Evolutionary conservation across 257 asterid species (phyloP).

Genomic region (Paraleonurus japonicus): DNA sequence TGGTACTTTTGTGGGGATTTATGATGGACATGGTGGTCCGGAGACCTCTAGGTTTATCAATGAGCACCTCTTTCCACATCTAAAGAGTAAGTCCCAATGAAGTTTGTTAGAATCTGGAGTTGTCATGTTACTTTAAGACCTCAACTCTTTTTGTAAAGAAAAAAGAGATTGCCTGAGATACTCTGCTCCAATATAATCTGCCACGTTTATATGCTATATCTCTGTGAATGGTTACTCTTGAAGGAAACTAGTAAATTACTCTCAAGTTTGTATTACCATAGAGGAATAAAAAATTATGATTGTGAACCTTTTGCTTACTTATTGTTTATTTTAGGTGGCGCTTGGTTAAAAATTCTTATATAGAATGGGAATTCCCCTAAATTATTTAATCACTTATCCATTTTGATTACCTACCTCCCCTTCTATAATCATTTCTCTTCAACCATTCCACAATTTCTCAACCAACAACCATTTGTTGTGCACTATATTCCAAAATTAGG

Average conservation of each 20-base stretch:
- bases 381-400: too few species aligned
- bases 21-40: constrained; percentile 94
- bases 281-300: background rate
- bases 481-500: too few species aligned
- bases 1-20: constrained; percentile 86
- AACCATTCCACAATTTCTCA: too few species aligned
- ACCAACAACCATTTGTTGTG: too few species aligned
- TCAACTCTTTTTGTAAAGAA: constrained; percentile 1
- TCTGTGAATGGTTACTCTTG: constrained; percentile 5
- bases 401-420: too few species aligned
- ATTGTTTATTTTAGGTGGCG: background rate
- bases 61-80: constrained; percentile 70
- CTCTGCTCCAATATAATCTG: background rate
- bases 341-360: too few species aligned
- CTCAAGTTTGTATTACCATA: constrained; percentile 4
- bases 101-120: constrained; percentile 18
- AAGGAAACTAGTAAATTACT: background rate
- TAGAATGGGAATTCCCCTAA: too few species aligned
- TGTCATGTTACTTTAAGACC: constrained; percentile 6
- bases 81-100: constrained; percentile 53
- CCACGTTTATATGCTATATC: background rate
- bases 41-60: constrained; percentile 75
- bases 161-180: constrained; percentile 4
- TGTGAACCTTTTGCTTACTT: background rate
- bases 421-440: too few species aligned